Evolutionary conservation across 2,329 filamentous ascomycete genomes (phyloP).

Genomic region (Didymella pomorum): DNA sequence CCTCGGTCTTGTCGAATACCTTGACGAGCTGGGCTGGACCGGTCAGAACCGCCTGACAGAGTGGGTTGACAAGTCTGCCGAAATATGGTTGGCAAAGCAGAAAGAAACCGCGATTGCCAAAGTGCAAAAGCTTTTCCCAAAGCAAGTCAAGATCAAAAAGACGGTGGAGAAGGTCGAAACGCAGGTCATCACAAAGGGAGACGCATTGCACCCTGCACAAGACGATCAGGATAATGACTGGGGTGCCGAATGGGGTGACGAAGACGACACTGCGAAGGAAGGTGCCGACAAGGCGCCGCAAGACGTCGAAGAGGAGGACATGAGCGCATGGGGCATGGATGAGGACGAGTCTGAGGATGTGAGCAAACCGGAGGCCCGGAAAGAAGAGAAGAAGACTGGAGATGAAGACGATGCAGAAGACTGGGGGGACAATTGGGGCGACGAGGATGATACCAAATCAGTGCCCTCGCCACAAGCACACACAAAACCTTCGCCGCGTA

Average conservation of each 20-base stretch:
- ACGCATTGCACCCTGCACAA: constrained; percentile 67
- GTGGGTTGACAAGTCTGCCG: constrained; percentile 82
- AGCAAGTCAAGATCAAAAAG: constrained; percentile 71
- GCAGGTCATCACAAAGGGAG: constrained; percentile 75
- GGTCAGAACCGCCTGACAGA: constrained; percentile 70
- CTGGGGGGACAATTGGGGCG: constrained; percentile 79
- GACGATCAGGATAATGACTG: constrained; percentile 68
- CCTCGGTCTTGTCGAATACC: constrained; percentile 67
- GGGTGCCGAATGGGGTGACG: constrained; percentile 80
- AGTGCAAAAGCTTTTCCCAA: constrained; percentile 72
- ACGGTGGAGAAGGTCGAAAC: constrained; percentile 86
- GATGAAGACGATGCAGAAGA: constrained; percentile 64
- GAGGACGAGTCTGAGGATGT: constrained; percentile 46
- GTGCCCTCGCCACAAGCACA: constrained; percentile 19
- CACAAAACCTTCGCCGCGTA: constrained; percentile 39
- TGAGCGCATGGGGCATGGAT: constrained; percentile 58
- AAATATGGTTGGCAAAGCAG: constrained; percentile 85
- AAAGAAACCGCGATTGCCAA: constrained; percentile 80
- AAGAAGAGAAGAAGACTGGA: constrained; percentile 47
- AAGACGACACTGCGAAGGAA: constrained; percentile 43
- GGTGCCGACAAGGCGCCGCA: not conserved
- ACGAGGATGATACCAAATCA: constrained; percentile 59
- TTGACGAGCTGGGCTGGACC: constrained; percentile 71
- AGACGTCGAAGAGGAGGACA: constrained; percentile 57
- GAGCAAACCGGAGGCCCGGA: constrained; percentile 30